Evolutionary conservation across 352 stramenopile species (phyloP).

Genomic region (Phytophthora niederhauseri): DNA sequence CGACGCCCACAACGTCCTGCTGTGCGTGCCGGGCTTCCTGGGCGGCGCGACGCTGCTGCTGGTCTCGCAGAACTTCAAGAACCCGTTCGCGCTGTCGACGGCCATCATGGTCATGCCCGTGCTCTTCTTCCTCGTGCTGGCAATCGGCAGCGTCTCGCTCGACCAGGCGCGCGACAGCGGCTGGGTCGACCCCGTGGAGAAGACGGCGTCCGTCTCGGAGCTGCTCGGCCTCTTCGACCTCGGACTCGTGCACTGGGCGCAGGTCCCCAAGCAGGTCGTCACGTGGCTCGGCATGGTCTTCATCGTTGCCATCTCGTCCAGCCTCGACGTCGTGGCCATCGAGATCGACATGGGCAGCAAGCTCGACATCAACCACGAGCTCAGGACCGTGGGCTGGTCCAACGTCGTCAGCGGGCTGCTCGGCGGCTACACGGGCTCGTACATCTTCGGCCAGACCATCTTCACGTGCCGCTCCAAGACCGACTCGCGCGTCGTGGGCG

Average conservation of each 20-base stretch:
- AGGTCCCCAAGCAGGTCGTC: constrained; percentile 87
- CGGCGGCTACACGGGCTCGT: constrained; percentile 97
- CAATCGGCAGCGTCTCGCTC: constrained; percentile 70
- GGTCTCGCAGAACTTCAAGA: constrained; percentile 73
- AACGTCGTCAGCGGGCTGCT: constrained; percentile 95
- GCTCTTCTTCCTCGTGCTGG: constrained; percentile 92
- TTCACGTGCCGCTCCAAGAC: constrained; percentile 94
- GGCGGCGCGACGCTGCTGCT: constrained; percentile 79
- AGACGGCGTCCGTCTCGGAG: constrained; percentile 53
- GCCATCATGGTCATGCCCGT: constrained; percentile 88
- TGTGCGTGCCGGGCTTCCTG: constrained; percentile 83
- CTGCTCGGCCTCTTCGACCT: constrained; percentile 92
- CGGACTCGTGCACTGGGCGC: constrained; percentile 85
- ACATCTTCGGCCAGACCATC: constrained; percentile 99
- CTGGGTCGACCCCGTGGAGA: constrained; percentile 82
- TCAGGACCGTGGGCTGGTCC: constrained; percentile 92
- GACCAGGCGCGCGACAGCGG: constrained; percentile 87
- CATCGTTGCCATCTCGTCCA: constrained; percentile 97
- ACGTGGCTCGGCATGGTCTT: constrained; percentile 96
- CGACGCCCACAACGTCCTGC: constrained; percentile 62
- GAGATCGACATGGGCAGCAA: constrained; percentile 95
- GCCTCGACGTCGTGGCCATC: constrained; percentile 96
- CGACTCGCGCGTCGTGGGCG: constrained; percentile 89
- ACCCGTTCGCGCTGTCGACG: constrained; percentile 62
- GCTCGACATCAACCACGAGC: constrained; percentile 95